Evolutionary conservation across 257 asterid genomes (phyloP), one percentile per base, ranked within the genome.

Genomic region (Catharanthus roseus): DNA sequence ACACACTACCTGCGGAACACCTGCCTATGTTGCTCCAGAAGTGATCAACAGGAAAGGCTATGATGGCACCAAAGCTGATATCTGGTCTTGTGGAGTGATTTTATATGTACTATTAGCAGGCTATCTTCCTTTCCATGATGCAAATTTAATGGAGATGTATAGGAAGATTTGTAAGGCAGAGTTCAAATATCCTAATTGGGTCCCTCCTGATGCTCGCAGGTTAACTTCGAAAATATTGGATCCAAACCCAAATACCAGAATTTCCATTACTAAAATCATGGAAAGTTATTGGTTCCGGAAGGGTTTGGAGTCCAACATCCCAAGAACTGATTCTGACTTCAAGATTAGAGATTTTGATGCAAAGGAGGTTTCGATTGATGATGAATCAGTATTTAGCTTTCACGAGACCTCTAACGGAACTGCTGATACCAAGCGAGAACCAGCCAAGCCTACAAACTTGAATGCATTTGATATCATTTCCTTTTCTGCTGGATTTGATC

Each of bases 21-120:
- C n/a, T 7, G 95, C 96, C 3, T 92, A 92, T 78, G 96, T 87
- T 74, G 89, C 98, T 39, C 96, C 96, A 0, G 98, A 92, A 74
- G 91, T 92, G 79, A 88, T 92, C 57, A 79, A 64, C 75, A 71
- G 88, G 70, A 86, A 79, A 77, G 97, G 97, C 10, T 88, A 92
- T 39, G 96, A 88, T 67, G 98, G 98, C 19, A 54, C 85, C 34
- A 92, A 85, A 74, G 81, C 96, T 1, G 96, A 92, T 80, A 82
- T 84, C 36, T 90, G 98, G 96, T 87, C 96, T 0, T 92, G 97
- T 72, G 95, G 96, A 57, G 95, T 92, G 77, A 83, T 88, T 78
- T 77, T 90, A 64, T 92, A 80, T 72, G 98, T 88, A 57, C 81
- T 81, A 15, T 72, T 87, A 71, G 78, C 88, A 4, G 88, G 87